Percentiles rank a stretch among this genome's conserved stretches.
Conservation (phyloP, 257 asterid genomes). For the Cynanchum wilfordii region DNA sequence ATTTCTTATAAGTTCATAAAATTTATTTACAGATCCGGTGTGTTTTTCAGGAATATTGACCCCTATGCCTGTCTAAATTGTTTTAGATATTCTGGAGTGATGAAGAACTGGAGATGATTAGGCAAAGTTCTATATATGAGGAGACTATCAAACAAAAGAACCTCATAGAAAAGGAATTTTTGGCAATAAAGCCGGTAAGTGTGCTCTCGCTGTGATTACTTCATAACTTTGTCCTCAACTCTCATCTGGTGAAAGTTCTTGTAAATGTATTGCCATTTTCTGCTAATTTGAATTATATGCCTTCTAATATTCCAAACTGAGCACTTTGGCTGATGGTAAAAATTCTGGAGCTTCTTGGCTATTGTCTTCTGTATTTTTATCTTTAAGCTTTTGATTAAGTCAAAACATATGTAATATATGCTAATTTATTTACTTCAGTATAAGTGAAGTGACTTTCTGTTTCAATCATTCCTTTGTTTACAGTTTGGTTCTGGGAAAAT, state of each 20-base stretch:
- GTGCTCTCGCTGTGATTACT: not conserved
- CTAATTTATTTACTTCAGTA: not conserved
- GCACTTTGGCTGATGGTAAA: not conserved
- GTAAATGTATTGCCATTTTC: not conserved
- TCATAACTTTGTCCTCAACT: not conserved
- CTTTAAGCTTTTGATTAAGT: not conserved
- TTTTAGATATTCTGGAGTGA: constrained; percentile 64
- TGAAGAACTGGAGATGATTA: constrained; percentile 63
- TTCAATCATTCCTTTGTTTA: not conserved
- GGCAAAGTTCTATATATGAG: constrained; percentile 41
- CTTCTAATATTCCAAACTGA: not conserved
- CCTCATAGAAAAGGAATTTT: constrained; percentile 48
- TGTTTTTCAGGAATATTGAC: not conserved
- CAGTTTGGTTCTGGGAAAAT: not conserved
- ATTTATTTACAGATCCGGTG: not conserved
- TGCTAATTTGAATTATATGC: not conserved
- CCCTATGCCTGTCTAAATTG: constrained; percentile 11
- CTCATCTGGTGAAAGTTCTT: not conserved
- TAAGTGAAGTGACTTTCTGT: not conserved
- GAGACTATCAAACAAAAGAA: constrained; percentile 63
- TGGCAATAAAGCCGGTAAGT: constrained; percentile 41
- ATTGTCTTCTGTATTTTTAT: not conserved
- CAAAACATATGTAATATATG: not conserved
- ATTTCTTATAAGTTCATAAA: not conserved
- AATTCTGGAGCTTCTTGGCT: not conserved